Evolutionary conservation across 345 rosid species (phyloP).

Genomic region (Brassica carinata): DNA sequence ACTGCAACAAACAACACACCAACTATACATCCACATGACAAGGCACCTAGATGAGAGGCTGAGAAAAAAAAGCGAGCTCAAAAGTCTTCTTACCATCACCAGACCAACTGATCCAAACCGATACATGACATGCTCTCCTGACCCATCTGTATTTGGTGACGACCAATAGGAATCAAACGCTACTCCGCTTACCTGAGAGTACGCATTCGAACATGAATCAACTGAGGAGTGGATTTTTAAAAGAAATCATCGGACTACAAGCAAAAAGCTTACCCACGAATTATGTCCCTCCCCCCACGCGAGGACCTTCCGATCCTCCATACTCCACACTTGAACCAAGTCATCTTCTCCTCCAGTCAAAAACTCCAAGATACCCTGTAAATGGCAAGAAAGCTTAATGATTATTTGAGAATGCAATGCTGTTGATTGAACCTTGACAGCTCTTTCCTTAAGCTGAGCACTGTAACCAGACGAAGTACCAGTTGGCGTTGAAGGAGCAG

Average conservation of each 20-base stretch:
- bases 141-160: conserved; percentile 80
- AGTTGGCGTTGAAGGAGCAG: conserved; percentile 81
- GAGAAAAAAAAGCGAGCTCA: too few species aligned
- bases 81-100: conserved; percentile 43
- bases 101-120: conserved; percentile 99
- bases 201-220: conserved; percentile 31
- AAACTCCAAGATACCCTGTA: conserved; percentile 88
- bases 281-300: conserved; percentile 99
- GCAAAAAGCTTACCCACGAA: conserved; percentile 80
- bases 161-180: conserved; percentile 98
- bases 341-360: conserved; percentile 99
- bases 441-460: conserved; percentile 41
- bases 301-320: conserved; percentile 97
- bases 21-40: too few species aligned
- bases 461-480: conserved; percentile 71
- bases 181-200: conserved; percentile 95
- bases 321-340: conserved; percentile 98
- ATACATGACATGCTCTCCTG: conserved; percentile 83
- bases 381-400: conserved; percentile 19
- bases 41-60: too few species aligned
- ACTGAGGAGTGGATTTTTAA: conserved; percentile 1
- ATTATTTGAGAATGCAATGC: conserved; percentile 70
- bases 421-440: conserved; percentile 90
- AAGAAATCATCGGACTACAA: background rate
- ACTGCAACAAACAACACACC: too few species aligned